Percentiles rank a stretch among this genome's conserved stretches.
Conservation (phyloP, 805 yeast genomes). For the Schwanniomyces pseudopolymorphus region DNA sequence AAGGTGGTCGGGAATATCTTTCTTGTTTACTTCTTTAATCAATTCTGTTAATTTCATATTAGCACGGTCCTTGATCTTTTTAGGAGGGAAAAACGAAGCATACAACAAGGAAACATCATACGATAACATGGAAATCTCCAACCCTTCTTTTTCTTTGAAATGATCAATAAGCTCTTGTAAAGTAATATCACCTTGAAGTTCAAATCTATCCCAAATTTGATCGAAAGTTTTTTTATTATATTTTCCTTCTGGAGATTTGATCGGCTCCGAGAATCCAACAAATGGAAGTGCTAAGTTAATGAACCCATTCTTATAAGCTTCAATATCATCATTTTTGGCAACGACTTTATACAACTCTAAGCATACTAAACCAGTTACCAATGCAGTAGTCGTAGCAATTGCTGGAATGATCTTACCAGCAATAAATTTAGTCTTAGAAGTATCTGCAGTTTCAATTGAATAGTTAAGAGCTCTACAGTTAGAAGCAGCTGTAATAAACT, state of each 20-base stretch:
- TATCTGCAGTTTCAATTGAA: slow-evolving; percentile 83
- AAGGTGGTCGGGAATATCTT: slow-evolving; percentile 70
- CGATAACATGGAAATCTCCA: slow-evolving; percentile 88
- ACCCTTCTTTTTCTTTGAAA: slow-evolving; percentile 79
- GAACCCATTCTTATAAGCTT: slow-evolving; percentile 89
- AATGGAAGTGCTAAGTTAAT: slow-evolving; percentile 91
- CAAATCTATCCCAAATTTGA: slow-evolving; percentile 94
- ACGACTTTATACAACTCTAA: slow-evolving; percentile 89
- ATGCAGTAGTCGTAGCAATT: slow-evolving; percentile 97
- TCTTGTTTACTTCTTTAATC: slow-evolving; percentile 82
- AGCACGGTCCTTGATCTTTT: slow-evolving; percentile 79
- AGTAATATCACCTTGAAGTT: slow-evolving; percentile 72
- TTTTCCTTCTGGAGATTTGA: slow-evolving; percentile 77
- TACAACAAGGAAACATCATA: slow-evolving; percentile 86
- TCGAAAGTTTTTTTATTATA: slow-evolving; percentile 81
- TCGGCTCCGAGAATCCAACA: slow-evolving; percentile 95
- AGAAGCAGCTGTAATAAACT: slow-evolving; percentile 93
- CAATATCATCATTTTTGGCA: slow-evolving; percentile 71
- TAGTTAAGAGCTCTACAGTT: slow-evolving; percentile 94
- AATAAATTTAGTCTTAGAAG: slow-evolving; percentile 88
- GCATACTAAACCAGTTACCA: slow-evolving; percentile 93
- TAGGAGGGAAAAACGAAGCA: slow-evolving; percentile 92
- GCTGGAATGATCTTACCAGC: slow-evolving; percentile 99
- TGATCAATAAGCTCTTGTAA: slow-evolving; percentile 69
- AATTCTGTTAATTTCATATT: slow-evolving; percentile 66